phyloP scores from a whole-genome alignment of 768 basidiomycete genomes.

The Cyathus striatus region DNA sequence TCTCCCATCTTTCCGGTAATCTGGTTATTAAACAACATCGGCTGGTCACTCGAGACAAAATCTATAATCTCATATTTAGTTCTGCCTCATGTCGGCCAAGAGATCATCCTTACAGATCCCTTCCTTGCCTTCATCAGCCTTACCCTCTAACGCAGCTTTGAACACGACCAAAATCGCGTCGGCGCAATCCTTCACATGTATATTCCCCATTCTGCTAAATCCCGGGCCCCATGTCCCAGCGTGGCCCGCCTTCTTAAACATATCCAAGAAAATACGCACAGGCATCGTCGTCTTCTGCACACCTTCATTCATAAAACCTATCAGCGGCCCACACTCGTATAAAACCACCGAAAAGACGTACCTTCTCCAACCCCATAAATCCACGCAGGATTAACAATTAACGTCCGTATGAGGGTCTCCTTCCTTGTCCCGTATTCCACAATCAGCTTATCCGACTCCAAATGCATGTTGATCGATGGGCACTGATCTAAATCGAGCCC shows the following conservation, averaged over 20 bases:
- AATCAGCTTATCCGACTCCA: slow-evolving; percentile 22
- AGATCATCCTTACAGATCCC: slow-evolving; percentile 28
- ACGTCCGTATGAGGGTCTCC: slow-evolving; percentile 36
- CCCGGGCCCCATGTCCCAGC: slow-evolving; percentile 40
- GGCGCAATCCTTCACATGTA: slow-evolving; percentile 36
- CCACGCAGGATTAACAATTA: slow-evolving; percentile 35
- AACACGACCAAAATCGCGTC: slow-evolving; percentile 27
- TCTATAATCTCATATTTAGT: slow-evolving; percentile 17
- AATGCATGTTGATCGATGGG: slow-evolving; percentile 13
- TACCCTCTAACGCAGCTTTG: slow-evolving; percentile 33
- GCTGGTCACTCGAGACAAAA: slow-evolving; percentile 24
- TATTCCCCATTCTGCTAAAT: slow-evolving; percentile 27
- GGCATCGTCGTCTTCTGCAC: slow-evolving; percentile 30
- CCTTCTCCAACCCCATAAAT: slow-evolving; percentile 40
- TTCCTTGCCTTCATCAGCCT: slow-evolving; percentile 33
- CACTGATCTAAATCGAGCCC: slow-evolving; percentile 24
- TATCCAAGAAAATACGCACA: slow-evolving; percentile 28
- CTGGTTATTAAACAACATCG: slow-evolving; percentile 19
- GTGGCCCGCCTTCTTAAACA: slow-evolving; percentile 23
- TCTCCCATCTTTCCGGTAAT: slow-evolving; percentile 30
- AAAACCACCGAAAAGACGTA: slow-evolving; percentile 6
- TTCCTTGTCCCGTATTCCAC: slow-evolving; percentile 33
- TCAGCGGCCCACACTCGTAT: background rate
- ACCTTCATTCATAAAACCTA: background rate
- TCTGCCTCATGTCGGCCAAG: background rate